Percentiles rank a stretch among this genome's conserved stretches.
Conservation (phyloP, 1,284 basidiomycete genomes). For the Microstroma glucosiphilum region DNA sequence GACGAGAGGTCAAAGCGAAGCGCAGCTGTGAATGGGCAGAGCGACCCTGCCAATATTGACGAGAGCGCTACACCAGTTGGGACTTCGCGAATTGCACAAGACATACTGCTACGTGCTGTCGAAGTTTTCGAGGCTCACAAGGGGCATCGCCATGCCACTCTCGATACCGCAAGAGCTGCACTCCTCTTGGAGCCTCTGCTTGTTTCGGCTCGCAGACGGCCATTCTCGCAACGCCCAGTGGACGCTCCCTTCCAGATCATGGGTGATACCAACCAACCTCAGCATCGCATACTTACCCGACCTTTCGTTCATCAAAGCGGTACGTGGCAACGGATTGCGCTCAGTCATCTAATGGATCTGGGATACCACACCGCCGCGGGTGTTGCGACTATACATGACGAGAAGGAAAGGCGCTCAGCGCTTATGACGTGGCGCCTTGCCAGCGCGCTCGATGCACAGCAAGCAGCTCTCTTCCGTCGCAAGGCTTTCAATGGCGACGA, state of each 20-base stretch:
- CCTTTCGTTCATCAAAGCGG: conserved; percentile 17
- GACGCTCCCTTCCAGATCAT: not conserved
- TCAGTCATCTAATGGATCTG: conserved; percentile 33
- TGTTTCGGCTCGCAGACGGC: conserved; percentile 9
- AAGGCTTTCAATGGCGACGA: conserved; percentile 59
- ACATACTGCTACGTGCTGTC: conserved; percentile 59
- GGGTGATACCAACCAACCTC: not conserved
- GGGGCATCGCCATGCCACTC: conserved; percentile 69
- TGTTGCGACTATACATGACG: conserved; percentile 26
- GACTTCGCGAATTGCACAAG: conserved; percentile 69
- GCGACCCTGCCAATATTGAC: not conserved
- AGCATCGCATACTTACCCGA: not conserved
- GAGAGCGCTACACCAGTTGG: conserved; percentile 43
- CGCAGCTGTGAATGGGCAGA: not conserved
- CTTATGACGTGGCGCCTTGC: conserved; percentile 72
- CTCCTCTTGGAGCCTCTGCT: conserved; percentile 32
- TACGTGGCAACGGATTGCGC: conserved; percentile 23
- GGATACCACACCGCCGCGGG: conserved; percentile 21
- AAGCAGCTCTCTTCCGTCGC: conserved; percentile 60
- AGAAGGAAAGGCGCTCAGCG: conserved; percentile 20
- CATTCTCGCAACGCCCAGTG: not conserved
- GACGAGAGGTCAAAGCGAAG: conserved; percentile 8
- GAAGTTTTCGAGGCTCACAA: conserved; percentile 66
- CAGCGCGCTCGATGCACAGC: conserved; percentile 60
- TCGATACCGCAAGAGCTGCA: conserved; percentile 62